A percentile compares a stretch with the other conserved stretches of the same genome.
Conservation (phyloP, 495 filamentous ascomycete genomes). For the Rhypophila decipiens region DNA sequence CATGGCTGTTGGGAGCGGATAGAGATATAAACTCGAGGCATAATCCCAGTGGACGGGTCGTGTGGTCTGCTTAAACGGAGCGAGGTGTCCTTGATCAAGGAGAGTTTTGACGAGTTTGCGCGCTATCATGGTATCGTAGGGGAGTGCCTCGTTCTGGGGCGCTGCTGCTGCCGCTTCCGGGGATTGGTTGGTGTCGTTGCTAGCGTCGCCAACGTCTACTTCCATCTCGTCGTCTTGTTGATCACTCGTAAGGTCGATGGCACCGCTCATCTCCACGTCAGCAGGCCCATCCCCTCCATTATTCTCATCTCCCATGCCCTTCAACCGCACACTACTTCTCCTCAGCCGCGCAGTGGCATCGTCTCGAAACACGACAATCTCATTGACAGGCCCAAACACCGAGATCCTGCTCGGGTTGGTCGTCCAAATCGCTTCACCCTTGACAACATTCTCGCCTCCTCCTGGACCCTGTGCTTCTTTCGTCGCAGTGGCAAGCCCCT, state of each 20-base stretch:
- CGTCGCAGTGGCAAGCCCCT: slow-evolving; percentile 17
- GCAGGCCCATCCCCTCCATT: background rate
- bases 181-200: background rate
- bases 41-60: slow-evolving; percentile 89
- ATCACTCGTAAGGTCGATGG: slow-evolving; percentile 24
- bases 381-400: slow-evolving; percentile 78
- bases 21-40: slow-evolving; percentile 63
- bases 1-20: slow-evolving; percentile 79
- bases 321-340: slow-evolving; percentile 62
- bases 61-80: slow-evolving; percentile 70
- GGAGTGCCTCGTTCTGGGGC: slow-evolving; percentile 13
- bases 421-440: slow-evolving; percentile 75
- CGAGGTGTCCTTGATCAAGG: slow-evolving; percentile 84
- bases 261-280: slow-evolving; percentile 22
- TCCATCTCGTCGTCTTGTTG: slow-evolving; percentile 12
- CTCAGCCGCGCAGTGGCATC: slow-evolving; percentile 73
- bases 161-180: background rate
- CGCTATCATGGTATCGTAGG: slow-evolving; percentile 53
- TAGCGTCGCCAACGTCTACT: slow-evolving; percentile 42
- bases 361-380: slow-evolving; percentile 80
- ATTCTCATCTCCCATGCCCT: slow-evolving; percentile 18
- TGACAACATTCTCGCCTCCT: slow-evolving; percentile 35
- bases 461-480: slow-evolving; percentile 19
- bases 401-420: slow-evolving; percentile 76
- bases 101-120: slow-evolving; percentile 84